phyloP scores from a whole-genome alignment of 371 early-diverging fungal genomes.

The Vairimorpha necatrix region DNA sequence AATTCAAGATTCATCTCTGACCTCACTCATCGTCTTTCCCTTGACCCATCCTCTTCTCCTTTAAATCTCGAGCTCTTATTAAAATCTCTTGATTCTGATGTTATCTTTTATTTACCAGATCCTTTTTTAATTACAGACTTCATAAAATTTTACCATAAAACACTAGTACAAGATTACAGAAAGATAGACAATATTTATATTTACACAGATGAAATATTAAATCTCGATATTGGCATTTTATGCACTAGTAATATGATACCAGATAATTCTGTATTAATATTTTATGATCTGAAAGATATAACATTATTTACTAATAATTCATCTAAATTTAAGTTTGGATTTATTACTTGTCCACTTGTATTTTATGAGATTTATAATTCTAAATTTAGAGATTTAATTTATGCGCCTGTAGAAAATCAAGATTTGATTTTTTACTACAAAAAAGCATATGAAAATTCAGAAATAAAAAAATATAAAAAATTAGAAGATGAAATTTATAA shows the following conservation, averaged over 20 bases:
- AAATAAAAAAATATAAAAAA: background rate
- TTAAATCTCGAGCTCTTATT: background rate
- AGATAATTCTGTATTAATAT: background rate
- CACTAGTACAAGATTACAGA: background rate
- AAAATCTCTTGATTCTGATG: background rate
- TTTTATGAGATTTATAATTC: conserved; percentile 4
- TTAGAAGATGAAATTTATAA: background rate
- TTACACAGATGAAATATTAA: background rate
- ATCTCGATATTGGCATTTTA: background rate
- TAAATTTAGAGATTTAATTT: background rate
- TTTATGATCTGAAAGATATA: conserved; percentile 1
- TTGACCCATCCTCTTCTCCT: background rate
- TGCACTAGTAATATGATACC: too few species aligned
- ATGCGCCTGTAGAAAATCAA: background rate
- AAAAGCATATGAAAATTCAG: background rate
- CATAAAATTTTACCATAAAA: background rate
- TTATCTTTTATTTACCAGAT: background rate
- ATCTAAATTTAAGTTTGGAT: background rate
- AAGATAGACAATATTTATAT: background rate
- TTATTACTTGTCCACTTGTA: background rate
- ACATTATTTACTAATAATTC: background rate
- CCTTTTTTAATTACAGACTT: background rate
- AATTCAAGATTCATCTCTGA: background rate
- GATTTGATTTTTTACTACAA: background rate
- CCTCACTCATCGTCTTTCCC: background rate